Conservation (phyloP, 805 yeast genomes). For the Cyberlindnera japonica region DNA sequence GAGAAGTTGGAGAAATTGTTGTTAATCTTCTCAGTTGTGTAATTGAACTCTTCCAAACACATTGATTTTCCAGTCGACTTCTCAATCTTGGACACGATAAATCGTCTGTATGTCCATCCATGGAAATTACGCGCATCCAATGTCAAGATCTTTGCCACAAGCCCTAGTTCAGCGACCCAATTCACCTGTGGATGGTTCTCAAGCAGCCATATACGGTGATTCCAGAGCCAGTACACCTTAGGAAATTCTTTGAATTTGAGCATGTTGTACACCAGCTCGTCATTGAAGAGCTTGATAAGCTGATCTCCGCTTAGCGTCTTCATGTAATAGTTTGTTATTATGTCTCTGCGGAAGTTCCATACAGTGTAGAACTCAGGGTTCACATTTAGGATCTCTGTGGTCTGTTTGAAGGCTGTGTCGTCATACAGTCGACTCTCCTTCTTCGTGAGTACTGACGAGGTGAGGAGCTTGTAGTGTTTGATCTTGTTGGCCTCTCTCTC, state of each 20-base stretch:
- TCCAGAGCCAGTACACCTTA: slow-evolving; percentile 97
- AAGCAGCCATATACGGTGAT: slow-evolving; percentile 83
- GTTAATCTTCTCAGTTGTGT: slow-evolving; percentile 75
- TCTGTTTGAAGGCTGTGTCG: slow-evolving; percentile 43
- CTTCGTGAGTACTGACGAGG: slow-evolving; percentile 38
- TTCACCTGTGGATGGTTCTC: slow-evolving; percentile 47
- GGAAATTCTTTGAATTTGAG: slow-evolving; percentile 62
- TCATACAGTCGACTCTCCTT: slow-evolving; percentile 31
- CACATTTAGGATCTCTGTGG: slow-evolving; percentile 52
- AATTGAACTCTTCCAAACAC: slow-evolving; percentile 58
- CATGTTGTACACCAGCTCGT: slow-evolving; percentile 62
- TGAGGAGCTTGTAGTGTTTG: slow-evolving; percentile 46
- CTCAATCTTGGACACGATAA: slow-evolving; percentile 46
- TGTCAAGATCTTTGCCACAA: slow-evolving; percentile 64
- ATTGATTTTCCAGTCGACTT: slow-evolving; percentile 26
- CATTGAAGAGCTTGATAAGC: slow-evolving; percentile 35
- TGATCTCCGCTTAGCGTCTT: slow-evolving; percentile 20
- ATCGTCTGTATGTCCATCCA: slow-evolving; percentile 93
- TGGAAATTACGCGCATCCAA: slow-evolving; percentile 84
- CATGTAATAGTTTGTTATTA: slow-evolving; percentile 33
- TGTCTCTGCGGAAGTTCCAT: slow-evolving; percentile 88
- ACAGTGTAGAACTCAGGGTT: slow-evolving; percentile 87
- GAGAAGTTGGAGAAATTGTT: slow-evolving; percentile 87
- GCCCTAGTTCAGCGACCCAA: slow-evolving; percentile 68
- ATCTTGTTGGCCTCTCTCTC: slow-evolving; percentile 62